These are phyloP conservation scores for Echinochloa phyllopogon DNA, from an alignment of 176 grass and related monocot species.

Conservation along the genomic window DNA sequence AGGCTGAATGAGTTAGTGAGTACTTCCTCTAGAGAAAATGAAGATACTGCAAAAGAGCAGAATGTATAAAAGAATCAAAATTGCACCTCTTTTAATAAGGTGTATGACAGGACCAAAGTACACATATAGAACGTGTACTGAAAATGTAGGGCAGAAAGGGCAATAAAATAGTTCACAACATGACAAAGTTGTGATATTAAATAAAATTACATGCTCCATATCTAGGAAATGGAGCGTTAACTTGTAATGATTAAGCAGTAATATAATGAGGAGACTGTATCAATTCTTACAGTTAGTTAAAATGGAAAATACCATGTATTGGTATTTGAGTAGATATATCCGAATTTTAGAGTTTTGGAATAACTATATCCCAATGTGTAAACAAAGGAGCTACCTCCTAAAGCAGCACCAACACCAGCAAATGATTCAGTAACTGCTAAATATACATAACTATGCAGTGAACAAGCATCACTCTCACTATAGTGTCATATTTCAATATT, in stretches of 20 bases:
- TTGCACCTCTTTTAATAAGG: background rate
- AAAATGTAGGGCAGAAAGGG: background rate
- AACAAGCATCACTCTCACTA: background rate
- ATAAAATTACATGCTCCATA: background rate
- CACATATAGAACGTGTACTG: background rate
- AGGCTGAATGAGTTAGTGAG: slow-evolving; percentile 8
- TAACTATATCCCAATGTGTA: background rate
- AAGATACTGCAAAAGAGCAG: background rate
- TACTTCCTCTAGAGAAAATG: slow-evolving; percentile 11
- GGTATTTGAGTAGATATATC: background rate
- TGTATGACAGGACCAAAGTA: background rate
- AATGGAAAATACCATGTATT: background rate
- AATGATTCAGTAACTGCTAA: background rate
- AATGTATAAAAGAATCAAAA: background rate
- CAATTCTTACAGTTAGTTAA: background rate
- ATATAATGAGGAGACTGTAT: background rate
- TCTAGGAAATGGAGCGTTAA: background rate
- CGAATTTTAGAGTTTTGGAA: background rate
- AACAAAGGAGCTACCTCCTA: background rate
- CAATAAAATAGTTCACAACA: background rate
- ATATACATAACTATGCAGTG: background rate
- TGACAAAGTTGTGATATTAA: background rate
- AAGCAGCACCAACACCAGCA: background rate
- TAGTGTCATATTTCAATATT: background rate
- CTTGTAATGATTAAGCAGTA: background rate